Evolutionary conservation across 2,329 filamentous ascomycete species (phyloP).

Genomic region (Proliferodiscus dingleyae): DNA sequence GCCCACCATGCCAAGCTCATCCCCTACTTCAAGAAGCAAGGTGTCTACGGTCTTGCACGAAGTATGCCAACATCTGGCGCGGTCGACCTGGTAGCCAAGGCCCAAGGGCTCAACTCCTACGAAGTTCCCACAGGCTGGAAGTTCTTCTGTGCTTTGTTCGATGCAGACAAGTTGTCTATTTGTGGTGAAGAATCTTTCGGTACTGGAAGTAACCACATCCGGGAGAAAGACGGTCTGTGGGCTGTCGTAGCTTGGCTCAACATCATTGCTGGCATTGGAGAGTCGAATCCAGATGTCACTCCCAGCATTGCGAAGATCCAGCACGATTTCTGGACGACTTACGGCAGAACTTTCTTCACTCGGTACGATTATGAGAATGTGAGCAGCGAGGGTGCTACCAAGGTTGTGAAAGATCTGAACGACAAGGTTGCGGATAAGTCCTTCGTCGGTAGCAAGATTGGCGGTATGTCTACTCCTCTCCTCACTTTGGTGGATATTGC

Average conservation of each 20-base stretch:
- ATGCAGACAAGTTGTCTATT: constrained; percentile 93
- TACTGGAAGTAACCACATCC: constrained; percentile 96
- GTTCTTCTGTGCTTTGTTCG: constrained; percentile 96
- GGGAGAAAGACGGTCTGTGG: constrained; percentile 98
- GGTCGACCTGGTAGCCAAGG: constrained; percentile 92
- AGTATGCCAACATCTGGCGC: constrained; percentile 97
- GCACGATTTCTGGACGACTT: constrained; percentile 92
- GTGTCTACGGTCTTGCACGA: constrained; percentile 89
- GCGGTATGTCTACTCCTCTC: constrained; percentile 45
- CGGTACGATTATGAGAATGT: constrained; percentile 98
- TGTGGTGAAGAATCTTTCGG: constrained; percentile 98
- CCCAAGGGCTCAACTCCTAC: constrained; percentile 85
- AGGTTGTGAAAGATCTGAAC: constrained; percentile 77
- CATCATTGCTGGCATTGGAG: constrained; percentile 91
- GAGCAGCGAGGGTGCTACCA: constrained; percentile 83
- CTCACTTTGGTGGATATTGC: not conserved
- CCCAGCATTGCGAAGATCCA: constrained; percentile 96
- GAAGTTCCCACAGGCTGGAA: constrained; percentile 99
- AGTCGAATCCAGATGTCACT: constrained; percentile 71
- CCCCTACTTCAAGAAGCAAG: constrained; percentile 97
- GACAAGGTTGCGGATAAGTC: constrained; percentile 67
- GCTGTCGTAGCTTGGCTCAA: constrained; percentile 97
- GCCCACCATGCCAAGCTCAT: constrained; percentile 95
- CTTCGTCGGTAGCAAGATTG: constrained; percentile 79
- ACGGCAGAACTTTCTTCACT: constrained; percentile 98